Percentiles rank a stretch among this genome's conserved stretches.
phyloP scores from a whole-genome alignment of 805 yeast genomes.

The Suhomyces xylopsoci region DNA sequence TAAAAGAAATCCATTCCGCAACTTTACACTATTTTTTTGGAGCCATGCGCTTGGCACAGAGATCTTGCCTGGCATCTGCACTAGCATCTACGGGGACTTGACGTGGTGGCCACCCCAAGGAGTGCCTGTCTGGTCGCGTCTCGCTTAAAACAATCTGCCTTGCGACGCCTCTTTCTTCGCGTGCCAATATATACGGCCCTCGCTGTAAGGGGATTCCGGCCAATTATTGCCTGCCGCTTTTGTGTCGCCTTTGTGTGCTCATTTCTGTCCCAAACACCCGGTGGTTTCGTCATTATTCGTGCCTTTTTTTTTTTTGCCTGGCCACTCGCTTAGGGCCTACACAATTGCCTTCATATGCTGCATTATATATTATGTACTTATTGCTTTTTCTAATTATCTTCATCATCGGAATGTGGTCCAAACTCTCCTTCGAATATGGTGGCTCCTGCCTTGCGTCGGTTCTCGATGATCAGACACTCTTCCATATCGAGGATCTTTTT shows the following conservation, averaged over 20 bases:
- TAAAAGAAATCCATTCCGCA: not conserved
- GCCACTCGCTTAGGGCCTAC: not conserved
- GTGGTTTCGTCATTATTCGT: not conserved
- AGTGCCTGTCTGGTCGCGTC: not conserved
- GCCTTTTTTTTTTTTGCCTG: not conserved
- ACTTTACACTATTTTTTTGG: not conserved
- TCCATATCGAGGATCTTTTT: constrained; percentile 61
- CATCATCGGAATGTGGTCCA: constrained; percentile 56
- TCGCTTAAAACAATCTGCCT: not conserved
- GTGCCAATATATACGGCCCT: not conserved
- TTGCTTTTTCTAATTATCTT: not conserved
- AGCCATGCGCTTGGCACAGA: not conserved
- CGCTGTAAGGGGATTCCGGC: not conserved
- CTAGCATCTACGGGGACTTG: not conserved
- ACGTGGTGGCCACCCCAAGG: not conserved
- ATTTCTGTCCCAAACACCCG: not conserved
- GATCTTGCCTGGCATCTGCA: not conserved
- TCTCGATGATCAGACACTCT: constrained; percentile 77
- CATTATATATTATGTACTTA: not conserved
- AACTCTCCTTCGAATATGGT: constrained; percentile 93
- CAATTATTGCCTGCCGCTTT: not conserved
- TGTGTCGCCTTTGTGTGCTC: not conserved
- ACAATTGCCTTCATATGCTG: not conserved
- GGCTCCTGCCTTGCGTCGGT: constrained; percentile 85
- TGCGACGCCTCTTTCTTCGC: not conserved